Base-by-base conservation (phyloP, 2,329 filamentous ascomycete species). In the Fusarium dlaminii region DNA sequence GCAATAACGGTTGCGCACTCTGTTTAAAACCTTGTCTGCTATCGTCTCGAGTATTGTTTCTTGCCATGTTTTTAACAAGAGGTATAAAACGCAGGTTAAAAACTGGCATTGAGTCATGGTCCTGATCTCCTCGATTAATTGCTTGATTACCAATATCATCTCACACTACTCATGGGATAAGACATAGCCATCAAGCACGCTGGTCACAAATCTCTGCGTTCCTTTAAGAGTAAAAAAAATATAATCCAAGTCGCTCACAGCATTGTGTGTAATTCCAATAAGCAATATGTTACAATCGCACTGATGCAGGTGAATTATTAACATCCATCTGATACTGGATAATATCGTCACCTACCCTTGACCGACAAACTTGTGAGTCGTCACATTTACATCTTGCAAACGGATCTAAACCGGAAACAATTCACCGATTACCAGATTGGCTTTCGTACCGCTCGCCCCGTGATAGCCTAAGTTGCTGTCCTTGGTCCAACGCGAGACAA, bases 201-300 rank as follows among this genome's bases (percentile, higher is more conserved):
- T 8, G 5, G 5, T 7, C 8, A 9, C 3, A 45, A 18, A 12
- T 7, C 17, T 13, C n/a, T 2, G 12, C 7, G 7, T 27, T 43
- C 5, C 9, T 6, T 24, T 8, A 4, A 14, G 3, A 24, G 18
- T 43, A 7, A 10, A 18, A 18, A 5, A 14, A 12, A 27, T 4
- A 17, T 20, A 20, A 3, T 2, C 12, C 5, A 29, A 10, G 3
- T 10, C 1, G 0, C 13, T 22, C 5, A 17, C 10, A 34, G 6
- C 2, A 20, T 10, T 20, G 0, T 24, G 2, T 0, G 3, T 10
- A 8, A 5, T 18, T 10, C 0, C 0, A 24, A 20, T 6, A 12
- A 14, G 48, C 11, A 2, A 8, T 7, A n/a, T 14, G 4, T 4
- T 8, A 7, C 4, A 15, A 48, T 30, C 1, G 27, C 5, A 48